Evolutionary conservation across 139 green algal genomes (phyloP).

Genomic region (Nannochloris sp.): DNA sequence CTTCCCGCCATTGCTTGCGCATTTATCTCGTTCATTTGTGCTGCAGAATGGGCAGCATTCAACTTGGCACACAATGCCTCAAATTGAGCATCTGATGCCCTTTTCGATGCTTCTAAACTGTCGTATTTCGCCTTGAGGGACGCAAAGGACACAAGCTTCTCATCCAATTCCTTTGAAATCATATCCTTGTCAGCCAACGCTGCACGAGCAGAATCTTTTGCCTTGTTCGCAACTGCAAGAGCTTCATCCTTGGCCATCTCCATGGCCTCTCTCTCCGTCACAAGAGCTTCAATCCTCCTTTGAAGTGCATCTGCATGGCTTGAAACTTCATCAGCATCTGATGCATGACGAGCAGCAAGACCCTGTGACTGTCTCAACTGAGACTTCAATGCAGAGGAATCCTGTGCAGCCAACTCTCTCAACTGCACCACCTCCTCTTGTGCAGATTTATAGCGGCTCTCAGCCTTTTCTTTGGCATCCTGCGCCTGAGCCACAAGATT

Average conservation of each 20-base stretch:
- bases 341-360: slow-evolving; percentile 1
- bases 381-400: not conserved
- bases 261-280: not conserved
- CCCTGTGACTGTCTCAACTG: slow-evolving; percentile 17
- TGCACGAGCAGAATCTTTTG: not conserved
- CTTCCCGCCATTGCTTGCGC: not conserved
- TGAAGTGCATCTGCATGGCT: not conserved
- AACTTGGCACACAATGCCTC: not conserved
- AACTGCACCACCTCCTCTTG: slow-evolving; percentile 8
- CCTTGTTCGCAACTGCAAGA: not conserved
- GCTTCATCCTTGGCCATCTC: not conserved
- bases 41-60: not conserved
- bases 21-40: not conserved
- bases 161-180: slow-evolving; percentile 9
- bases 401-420: slow-evolving; percentile 13
- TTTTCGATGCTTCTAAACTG: not conserved
- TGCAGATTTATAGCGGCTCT: slow-evolving; percentile 9
- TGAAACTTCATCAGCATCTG: slow-evolving; percentile 9
- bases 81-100: slow-evolving; percentile 7
- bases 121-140: slow-evolving; percentile 9
- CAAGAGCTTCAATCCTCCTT: not conserved
- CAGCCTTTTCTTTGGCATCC: slow-evolving; percentile 8
- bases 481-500: not conserved
- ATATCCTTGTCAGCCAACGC: not conserved
- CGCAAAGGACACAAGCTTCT: slow-evolving; percentile 1